These are phyloP conservation scores for Lunularia cruciata DNA, from an alignment of 225 moss, liverwort and hornwort species.

Conservation along the genomic window DNA sequence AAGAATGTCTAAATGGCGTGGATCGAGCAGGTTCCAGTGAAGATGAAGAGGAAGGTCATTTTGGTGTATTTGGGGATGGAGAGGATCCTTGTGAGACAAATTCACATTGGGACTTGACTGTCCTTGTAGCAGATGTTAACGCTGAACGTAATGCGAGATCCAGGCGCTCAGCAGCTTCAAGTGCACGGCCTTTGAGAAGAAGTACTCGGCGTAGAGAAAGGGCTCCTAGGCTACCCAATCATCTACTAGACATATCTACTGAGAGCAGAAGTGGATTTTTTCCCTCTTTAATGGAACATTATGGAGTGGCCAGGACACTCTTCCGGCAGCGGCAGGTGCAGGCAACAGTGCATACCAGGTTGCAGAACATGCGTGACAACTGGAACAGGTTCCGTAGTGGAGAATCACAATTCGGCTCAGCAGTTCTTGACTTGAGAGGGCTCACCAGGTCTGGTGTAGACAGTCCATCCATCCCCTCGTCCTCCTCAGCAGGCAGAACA, in stretches of 20 bases:
- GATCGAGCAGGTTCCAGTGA: conserved; percentile 49
- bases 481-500: conserved; percentile 27
- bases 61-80: conserved; percentile 39
- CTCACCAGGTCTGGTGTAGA: conserved; percentile 36
- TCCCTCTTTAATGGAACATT: conserved; percentile 46
- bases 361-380: conserved; percentile 71
- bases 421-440: conserved; percentile 40
- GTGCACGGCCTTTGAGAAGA: conserved; percentile 29
- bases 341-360: conserved; percentile 60
- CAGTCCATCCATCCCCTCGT: conserved; percentile 21
- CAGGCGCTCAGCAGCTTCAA: conserved; percentile 23
- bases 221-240: conserved; percentile 15
- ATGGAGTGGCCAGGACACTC: conserved; percentile 76
- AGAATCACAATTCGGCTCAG: conserved; percentile 58
- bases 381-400: conserved; percentile 78
- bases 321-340: conserved; percentile 65
- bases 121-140: conserved; percentile 25
- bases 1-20: conserved; percentile 47
- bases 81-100: conserved; percentile 38
- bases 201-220: conserved; percentile 38
- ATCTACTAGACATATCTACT: conserved; percentile 18
- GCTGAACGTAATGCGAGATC: conserved; percentile 28
- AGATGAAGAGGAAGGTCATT: conserved; percentile 49
- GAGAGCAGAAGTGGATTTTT: conserved; percentile 25
- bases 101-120: conserved; percentile 28